These are phyloP conservation scores for Diaporthe sp. DNA, from an alignment of 2,329 filamentous ascomycete genomes.

Conservation along the genomic window DNA sequence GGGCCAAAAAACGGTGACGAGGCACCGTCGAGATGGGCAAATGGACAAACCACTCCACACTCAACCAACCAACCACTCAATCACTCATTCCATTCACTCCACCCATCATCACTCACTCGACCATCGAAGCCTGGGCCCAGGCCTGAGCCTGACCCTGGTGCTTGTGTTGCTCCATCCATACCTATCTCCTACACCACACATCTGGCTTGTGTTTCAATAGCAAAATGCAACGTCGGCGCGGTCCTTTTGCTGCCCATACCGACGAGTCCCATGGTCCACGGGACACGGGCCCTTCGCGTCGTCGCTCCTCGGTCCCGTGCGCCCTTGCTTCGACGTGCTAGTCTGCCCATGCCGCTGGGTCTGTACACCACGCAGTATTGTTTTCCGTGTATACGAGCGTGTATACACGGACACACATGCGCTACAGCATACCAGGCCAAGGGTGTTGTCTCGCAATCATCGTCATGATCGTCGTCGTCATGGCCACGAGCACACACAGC, in stretches of 20 bases:
- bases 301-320: not conserved
- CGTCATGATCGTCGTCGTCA: slow-evolving; percentile 1
- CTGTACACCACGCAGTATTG: no score
- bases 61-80: not conserved
- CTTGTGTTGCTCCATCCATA: not conserved
- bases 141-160: not conserved
- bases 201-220: not conserved
- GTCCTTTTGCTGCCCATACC: slow-evolving; percentile 14
- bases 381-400: not conserved
- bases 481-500: not conserved
- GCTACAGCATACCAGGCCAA: not conserved
- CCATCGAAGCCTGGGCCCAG: not conserved
- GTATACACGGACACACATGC: not conserved
- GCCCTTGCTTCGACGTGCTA: slow-evolving; percentile 16
- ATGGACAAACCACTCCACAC: not conserved
- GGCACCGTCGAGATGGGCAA: no score
- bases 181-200: not conserved
- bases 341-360: not conserved
- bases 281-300: slow-evolving; percentile 2
- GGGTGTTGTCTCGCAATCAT: not conserved
- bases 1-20: slow-evolving; percentile 1
- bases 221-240: not conserved
- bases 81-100: not conserved
- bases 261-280: not conserved
- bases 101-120: not conserved